Percentiles rank a stretch among this genome's conserved stretches.
phyloP scores from a whole-genome alignment of 2,329 filamentous ascomycete genomes.

The Diplocarpon mali region DNA sequence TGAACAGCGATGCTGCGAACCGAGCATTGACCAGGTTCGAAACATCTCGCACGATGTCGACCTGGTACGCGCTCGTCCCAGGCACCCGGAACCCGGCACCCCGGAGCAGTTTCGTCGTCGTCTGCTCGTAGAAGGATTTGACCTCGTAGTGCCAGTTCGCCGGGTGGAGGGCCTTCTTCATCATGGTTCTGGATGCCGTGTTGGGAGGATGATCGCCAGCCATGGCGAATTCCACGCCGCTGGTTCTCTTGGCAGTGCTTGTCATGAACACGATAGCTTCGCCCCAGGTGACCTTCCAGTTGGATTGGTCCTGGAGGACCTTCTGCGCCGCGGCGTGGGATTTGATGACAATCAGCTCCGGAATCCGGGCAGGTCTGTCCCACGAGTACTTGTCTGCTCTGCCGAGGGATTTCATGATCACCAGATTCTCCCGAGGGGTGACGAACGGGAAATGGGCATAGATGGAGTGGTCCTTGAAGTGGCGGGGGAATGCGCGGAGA shows the following conservation, averaged over 20 bases:
- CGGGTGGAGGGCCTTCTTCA: constrained; percentile 48
- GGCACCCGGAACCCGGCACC: constrained; percentile 55
- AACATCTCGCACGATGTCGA: constrained; percentile 56
- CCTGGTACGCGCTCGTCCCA: constrained; percentile 38
- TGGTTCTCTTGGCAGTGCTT: constrained; percentile 36
- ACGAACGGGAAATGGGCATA: constrained; percentile 51
- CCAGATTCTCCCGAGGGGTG: constrained; percentile 59
- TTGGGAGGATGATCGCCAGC: constrained; percentile 39
- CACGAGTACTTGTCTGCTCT: constrained; percentile 61
- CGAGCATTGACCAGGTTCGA: constrained; percentile 44
- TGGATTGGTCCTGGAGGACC: constrained; percentile 45
- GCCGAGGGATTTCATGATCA: constrained; percentile 57
- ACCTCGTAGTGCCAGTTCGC: constrained; percentile 51
- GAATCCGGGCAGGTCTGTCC: constrained; percentile 43
- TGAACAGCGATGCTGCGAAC: constrained; percentile 43
- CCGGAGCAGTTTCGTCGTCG: constrained; percentile 48
- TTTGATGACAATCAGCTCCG: constrained; percentile 42
- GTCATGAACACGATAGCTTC: constrained; percentile 53
- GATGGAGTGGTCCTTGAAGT: constrained; percentile 67
- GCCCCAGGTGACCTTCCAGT: constrained; percentile 56
- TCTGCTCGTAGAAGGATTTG: constrained; percentile 55
- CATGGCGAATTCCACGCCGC: constrained; percentile 48
- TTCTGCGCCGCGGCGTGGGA: constrained; percentile 51
- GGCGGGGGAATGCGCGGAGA: constrained; percentile 65
- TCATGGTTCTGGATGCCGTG: constrained; percentile 38